Evolutionary conservation across 2,329 filamentous ascomycete genomes (phyloP).

Genomic region (Scortechinia acanthostroma): DNA sequence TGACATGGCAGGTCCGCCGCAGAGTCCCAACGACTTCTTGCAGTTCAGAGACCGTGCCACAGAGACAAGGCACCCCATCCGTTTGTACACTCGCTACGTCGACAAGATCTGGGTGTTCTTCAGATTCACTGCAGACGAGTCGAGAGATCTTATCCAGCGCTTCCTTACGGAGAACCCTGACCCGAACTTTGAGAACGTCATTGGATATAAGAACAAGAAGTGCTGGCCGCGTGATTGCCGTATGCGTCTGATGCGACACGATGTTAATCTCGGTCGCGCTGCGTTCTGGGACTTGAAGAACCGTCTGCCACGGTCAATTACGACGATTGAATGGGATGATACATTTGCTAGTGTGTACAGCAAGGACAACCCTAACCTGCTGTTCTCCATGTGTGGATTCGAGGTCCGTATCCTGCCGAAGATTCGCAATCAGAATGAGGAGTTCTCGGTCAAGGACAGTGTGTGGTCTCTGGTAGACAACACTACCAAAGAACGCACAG

Average conservation of each 20-base stretch:
- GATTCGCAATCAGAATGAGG: constrained; percentile 87
- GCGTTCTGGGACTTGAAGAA: constrained; percentile 99
- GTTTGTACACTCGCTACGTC: constrained; percentile 95
- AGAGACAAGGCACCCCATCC: constrained; percentile 87
- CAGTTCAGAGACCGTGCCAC: constrained; percentile 92
- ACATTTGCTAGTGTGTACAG: constrained; percentile 98
- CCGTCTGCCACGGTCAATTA: constrained; percentile 83
- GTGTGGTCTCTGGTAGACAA: constrained; percentile 98
- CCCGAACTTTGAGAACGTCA: constrained; percentile 98
- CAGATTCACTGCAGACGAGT: constrained; percentile 87
- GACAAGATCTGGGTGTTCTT: constrained; percentile 99
- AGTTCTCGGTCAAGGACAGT: constrained; percentile 94
- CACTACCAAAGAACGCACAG: constrained; percentile 90
- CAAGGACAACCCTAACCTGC: constrained; percentile 88
- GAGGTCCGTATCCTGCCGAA: constrained; percentile 95
- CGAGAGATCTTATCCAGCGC: constrained; percentile 88
- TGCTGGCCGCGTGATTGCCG: constrained; percentile 97
- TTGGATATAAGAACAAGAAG: constrained; percentile 98
- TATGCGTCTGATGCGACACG: constrained; percentile 97
- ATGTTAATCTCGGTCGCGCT: constrained; percentile 92
- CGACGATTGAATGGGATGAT: constrained; percentile 98
- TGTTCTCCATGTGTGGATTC: constrained; percentile 97
- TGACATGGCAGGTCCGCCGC: constrained; percentile 89
- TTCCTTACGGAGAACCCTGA: constrained; percentile 98
- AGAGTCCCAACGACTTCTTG: constrained; percentile 91